These are phyloP conservation scores for Aegilops umbellulata DNA, from an alignment of 176 grass and related monocot genomes.

Conservation along the genomic window DNA sequence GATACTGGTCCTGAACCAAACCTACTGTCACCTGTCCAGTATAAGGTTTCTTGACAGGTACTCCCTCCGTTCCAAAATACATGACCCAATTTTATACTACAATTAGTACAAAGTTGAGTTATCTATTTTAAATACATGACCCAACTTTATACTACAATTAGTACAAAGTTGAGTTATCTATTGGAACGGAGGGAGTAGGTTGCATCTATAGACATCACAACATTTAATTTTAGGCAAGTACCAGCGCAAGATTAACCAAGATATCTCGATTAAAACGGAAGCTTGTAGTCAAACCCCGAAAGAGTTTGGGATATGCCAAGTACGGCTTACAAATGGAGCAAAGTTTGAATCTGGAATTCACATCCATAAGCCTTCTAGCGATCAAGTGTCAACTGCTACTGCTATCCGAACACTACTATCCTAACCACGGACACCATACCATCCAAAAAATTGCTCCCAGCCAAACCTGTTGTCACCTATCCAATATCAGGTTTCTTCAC, in stretches of 20 bases:
- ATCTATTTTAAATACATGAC: no score
- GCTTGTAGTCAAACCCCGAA: background rate
- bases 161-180: no score
- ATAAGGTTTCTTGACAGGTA: conserved; percentile 11
- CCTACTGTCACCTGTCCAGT: background rate
- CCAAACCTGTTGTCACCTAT: background rate
- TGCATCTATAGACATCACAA: no score
- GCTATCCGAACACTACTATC: background rate
- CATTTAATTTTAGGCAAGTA: background rate
- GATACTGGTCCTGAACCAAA: background rate
- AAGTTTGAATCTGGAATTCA: background rate
- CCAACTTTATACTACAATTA: no score
- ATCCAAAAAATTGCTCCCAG: background rate
- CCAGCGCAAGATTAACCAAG: background rate
- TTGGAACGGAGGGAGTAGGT: no score
- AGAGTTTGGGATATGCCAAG: background rate
- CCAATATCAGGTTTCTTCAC: conserved; percentile 24
- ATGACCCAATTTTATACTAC: no score
- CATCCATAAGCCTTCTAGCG: background rate
- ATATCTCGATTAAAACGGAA: background rate
- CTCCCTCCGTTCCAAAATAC: no score
- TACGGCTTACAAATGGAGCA: background rate
- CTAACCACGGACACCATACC: conserved; percentile 4
- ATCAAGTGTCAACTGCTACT: background rate
- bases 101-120: no score